phyloP scores from a whole-genome alignment of 345 rosid genomes.

The Geranium brycei region DNA sequence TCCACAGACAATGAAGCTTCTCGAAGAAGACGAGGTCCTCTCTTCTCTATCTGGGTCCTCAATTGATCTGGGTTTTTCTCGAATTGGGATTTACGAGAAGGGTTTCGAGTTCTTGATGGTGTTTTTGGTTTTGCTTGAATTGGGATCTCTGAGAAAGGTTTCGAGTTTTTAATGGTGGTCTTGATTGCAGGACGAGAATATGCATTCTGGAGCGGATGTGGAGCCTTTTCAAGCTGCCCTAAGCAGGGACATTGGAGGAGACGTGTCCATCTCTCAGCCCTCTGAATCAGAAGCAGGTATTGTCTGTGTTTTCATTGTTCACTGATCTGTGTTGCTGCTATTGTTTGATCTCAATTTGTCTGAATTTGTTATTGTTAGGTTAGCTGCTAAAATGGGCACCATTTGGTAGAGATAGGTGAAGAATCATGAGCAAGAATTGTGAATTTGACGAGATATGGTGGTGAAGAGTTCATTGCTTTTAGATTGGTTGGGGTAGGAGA shows the following conservation, averaged over 20 bases:
- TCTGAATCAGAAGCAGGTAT: slow-evolving; percentile 35
- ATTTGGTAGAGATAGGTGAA: not conserved
- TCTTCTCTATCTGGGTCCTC: not conserved
- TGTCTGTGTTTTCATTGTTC: too few species aligned
- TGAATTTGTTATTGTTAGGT: too few species aligned
- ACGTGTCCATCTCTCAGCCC: slow-evolving; percentile 37
- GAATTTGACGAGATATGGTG: not conserved
- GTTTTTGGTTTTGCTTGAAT: not conserved
- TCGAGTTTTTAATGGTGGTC: not conserved
- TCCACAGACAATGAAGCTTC: slow-evolving; percentile 74
- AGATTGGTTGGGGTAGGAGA: not conserved
- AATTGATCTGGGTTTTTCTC: not conserved
- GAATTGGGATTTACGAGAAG: not conserved
- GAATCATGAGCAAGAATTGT: not conserved
- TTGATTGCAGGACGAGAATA: slow-evolving; percentile 55
- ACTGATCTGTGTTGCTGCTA: not conserved
- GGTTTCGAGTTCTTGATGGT: not conserved
- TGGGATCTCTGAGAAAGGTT: not conserved
- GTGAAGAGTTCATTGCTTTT: not conserved
- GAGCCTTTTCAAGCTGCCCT: slow-evolving; percentile 93
- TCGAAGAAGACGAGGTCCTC: slow-evolving; percentile 86
- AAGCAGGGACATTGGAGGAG: slow-evolving; percentile 79
- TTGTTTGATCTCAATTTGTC: not conserved
- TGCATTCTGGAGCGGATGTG: slow-evolving; percentile 96
- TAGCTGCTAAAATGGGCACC: too few species aligned